A percentile compares a stretch with the other conserved stretches of the same genome.
phyloP scores from a whole-genome alignment of 2,329 filamentous ascomycete species.

The Microcera coccophila region DNA sequence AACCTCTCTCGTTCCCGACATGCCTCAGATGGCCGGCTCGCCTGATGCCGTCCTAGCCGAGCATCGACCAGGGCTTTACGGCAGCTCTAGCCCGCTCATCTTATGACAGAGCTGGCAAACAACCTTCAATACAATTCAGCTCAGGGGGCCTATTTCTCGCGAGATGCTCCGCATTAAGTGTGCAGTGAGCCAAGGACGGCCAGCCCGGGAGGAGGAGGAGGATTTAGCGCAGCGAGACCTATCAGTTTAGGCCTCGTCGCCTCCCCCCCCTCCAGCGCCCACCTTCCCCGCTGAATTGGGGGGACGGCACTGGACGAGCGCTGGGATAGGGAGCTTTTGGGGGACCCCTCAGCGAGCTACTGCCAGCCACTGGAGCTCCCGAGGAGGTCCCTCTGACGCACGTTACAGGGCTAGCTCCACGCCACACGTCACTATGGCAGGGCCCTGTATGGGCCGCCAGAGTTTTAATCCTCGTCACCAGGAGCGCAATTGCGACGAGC shows the following conservation, averaged over 20 bases:
- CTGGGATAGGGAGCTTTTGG: neutral
- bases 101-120: no score
- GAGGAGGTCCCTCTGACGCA: neutral
- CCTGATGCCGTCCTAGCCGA: no score
- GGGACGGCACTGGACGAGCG: no score
- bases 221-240: no score
- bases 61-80: no score
- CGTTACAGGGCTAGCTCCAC: neutral
- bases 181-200: neutral
- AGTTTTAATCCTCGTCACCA: neutral
- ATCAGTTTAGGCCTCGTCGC: no score
- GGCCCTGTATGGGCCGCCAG: neutral
- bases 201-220: neutral
- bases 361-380: no score
- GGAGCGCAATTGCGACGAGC: no score
- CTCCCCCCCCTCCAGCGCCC: neutral
- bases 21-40: no score
- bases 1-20: no score
- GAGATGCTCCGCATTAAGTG: neutral
- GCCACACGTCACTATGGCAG: neutral
- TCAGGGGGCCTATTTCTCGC: neutral
- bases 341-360: neutral
- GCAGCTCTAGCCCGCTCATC: neutral
- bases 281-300: neutral
- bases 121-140: neutral